Evolutionary conservation across 108 stramenopile species (phyloP).

Genomic region (Asterionellopsis glacialis): DNA sequence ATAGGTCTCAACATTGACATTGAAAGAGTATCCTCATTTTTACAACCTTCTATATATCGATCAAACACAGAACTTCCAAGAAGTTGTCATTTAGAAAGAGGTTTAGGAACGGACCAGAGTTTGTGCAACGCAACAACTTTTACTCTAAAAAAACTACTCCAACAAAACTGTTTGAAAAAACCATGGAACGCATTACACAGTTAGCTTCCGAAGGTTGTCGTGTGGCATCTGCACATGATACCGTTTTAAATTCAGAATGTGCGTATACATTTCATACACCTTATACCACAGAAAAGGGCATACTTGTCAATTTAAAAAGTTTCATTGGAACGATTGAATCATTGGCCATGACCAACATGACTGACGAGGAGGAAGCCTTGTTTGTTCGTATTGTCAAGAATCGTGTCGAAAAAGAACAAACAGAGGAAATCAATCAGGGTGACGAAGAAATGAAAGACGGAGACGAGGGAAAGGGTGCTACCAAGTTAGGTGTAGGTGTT

Average conservation of each 20-base stretch:
- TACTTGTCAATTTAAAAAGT: slow-evolving; percentile 84
- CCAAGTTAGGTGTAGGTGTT: slow-evolving; percentile 90
- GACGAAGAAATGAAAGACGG: slow-evolving; percentile 6
- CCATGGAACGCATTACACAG: too few species aligned
- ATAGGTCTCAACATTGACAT: too few species aligned
- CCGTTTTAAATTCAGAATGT: slow-evolving; percentile 88
- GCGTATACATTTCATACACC: slow-evolving; percentile 90
- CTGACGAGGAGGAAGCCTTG: slow-evolving; percentile 45
- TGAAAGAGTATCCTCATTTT: too few species aligned
- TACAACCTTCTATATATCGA: too few species aligned
- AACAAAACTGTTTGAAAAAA: too few species aligned
- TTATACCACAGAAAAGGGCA: slow-evolving; percentile 64
- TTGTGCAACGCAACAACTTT: too few species aligned
- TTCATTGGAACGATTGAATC: slow-evolving; percentile 81
- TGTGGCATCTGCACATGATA: slow-evolving; percentile 54
- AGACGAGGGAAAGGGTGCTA: slow-evolving; percentile 24
- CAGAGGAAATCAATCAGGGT: slow-evolving; percentile 8
- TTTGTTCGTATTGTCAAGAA: slow-evolving; percentile 74
- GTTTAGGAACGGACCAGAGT: too few species aligned
- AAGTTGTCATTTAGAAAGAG: too few species aligned
- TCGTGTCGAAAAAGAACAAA: slow-evolving; percentile 30
- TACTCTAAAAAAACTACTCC: too few species aligned
- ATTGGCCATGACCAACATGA: slow-evolving; percentile 41
- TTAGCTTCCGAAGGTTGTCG: slow-evolving; percentile 47
- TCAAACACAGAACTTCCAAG: too few species aligned